Base-by-base conservation (phyloP, 768 basidiomycete species). In the Trametes elegans region DNA sequence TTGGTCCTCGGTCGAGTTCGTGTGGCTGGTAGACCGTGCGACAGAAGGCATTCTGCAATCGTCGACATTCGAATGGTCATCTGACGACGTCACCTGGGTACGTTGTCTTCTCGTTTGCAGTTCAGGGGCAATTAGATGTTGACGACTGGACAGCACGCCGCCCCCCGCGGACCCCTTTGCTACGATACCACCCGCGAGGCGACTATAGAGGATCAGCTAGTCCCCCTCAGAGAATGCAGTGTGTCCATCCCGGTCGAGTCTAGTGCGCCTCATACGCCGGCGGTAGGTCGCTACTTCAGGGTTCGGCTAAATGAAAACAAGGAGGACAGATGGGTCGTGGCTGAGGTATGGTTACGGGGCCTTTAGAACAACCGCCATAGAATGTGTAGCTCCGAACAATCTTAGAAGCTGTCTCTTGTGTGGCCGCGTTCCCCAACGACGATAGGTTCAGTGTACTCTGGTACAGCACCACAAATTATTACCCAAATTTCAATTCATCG, bases 11-110 rank as follows among this genome's bases (percentile, higher is more conserved):
- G 55, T 69, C 24, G 70, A 72, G 57, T 55, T 76, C 16, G 67
- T 64, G 32, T 73, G 70, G 60, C 65, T 79, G 7, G 72, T 79
- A 6, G 66, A 74, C 42, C 23, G 51, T 13, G 61, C 58, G 18
- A 76, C 71, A 0, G 73, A 62, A 40, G 23, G 35, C 38, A 58
- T 61, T 16, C 43, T 68, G 48, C 40, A 57, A 19, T 36, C 58
- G 7, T 56, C 55, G 52, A 48, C 57, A 5, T 55, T 68, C 48
- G 57, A 58, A 19, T 58, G 54, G 39, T 66, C 64, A 39, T 21
- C 45, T 21, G 64, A 65, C 61, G 55, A 58, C 41, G 49, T 57
- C 43, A 56, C 49, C 47, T 65, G 64, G 65, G 65, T 66, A 34
- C n/a, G 7, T 18, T 46, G 6, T 48, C 28, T 29, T 5, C 18